Evolutionary conservation across 495 filamentous ascomycete genomes (phyloP).

Genomic region (Talaromyces nanjingensis): DNA sequence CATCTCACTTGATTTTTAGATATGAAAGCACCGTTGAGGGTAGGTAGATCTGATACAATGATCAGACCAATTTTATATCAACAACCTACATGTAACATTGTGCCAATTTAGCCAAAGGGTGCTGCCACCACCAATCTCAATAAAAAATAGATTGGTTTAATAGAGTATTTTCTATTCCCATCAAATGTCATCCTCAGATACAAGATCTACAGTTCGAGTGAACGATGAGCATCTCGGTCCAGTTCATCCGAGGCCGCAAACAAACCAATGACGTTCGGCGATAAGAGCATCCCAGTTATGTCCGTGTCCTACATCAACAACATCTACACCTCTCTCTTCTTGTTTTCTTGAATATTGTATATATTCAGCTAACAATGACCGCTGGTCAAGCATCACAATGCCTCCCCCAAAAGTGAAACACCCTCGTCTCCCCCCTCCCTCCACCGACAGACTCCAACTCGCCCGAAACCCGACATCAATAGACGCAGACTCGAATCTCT

Average conservation of each 20-base stretch:
- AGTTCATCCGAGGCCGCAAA: background rate
- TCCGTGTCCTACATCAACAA: background rate
- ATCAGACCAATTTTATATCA: too few species aligned
- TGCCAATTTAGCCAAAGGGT: too few species aligned
- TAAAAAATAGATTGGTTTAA: too few species aligned
- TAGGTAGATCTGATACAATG: too few species aligned
- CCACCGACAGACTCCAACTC: background rate
- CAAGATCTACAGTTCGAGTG: background rate
- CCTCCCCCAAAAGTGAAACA: slow-evolving; percentile 11
- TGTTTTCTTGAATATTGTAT: background rate
- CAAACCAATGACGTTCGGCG: background rate
- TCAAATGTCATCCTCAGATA: background rate
- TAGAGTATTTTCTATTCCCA: background rate
- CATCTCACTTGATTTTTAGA: too few species aligned
- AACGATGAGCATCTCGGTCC: background rate
- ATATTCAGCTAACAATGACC: background rate
- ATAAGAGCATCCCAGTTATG: background rate
- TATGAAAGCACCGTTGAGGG: too few species aligned
- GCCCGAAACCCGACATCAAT: background rate
- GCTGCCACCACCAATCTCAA: too few species aligned
- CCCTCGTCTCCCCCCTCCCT: slow-evolving; percentile 10
- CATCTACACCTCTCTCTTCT: background rate
- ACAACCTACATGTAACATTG: too few species aligned
- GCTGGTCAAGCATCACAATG: slow-evolving; percentile 2
- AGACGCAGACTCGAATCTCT: background rate